Evolutionary conservation across 805 yeast genomes (phyloP).

Genomic region (Myxozyma lipomycoides): DNA sequence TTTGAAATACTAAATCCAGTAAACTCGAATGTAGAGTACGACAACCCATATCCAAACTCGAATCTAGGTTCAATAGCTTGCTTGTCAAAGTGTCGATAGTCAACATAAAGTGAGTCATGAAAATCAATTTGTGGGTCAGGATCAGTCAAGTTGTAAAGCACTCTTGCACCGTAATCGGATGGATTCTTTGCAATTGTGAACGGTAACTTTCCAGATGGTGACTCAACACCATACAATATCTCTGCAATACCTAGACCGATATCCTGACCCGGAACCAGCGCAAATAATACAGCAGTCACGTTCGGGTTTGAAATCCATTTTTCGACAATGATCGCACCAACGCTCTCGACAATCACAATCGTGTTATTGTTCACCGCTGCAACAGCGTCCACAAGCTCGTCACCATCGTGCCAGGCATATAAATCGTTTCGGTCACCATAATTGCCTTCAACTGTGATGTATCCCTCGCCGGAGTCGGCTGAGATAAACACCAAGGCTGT

Average conservation of each 20-base stretch:
- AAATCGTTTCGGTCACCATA: constrained; percentile 55
- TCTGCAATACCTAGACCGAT: constrained; percentile 57
- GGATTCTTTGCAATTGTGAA: constrained; percentile 57
- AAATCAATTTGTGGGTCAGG: constrained; percentile 40
- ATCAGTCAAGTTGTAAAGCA: constrained; percentile 32
- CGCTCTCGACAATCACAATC: constrained; percentile 55
- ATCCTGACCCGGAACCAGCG: constrained; percentile 56
- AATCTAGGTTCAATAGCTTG: constrained; percentile 53
- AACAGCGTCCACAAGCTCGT: constrained; percentile 48
- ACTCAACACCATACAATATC: constrained; percentile 55
- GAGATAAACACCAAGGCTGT: constrained; percentile 52
- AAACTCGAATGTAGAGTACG: constrained; percentile 46
- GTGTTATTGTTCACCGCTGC: constrained; percentile 52
- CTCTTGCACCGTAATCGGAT: constrained; percentile 45
- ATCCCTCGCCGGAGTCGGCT: constrained; percentile 59
- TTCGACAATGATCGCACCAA: constrained; percentile 60
- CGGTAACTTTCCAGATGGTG: constrained; percentile 62
- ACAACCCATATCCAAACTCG: constrained; percentile 61
- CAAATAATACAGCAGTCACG: constrained; percentile 53
- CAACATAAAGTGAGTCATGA: constrained; percentile 47
- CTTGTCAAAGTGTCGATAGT: constrained; percentile 57
- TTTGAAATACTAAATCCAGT: constrained; percentile 43
- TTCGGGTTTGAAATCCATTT: constrained; percentile 53
- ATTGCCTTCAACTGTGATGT: constrained; percentile 53
- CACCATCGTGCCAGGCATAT: constrained; percentile 56